Conservation (phyloP, 2,329 filamentous ascomycete genomes). For the Penicillium brasilianum region DNA sequence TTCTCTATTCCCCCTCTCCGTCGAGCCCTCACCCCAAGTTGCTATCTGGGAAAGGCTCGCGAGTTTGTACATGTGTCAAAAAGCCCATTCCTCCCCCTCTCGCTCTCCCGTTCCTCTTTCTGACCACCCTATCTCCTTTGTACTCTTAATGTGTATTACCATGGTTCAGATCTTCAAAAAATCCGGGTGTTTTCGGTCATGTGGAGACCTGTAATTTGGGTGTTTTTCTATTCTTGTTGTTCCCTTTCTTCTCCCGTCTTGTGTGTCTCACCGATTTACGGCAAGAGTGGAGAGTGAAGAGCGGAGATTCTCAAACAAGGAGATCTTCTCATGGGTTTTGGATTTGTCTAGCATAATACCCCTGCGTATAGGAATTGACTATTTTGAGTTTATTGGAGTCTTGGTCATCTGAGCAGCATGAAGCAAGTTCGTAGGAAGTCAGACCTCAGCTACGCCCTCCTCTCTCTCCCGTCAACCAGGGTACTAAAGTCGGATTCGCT, state of each 20-base stretch:
- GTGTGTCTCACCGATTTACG: conserved; percentile 4
- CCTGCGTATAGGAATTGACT: conserved; percentile 10
- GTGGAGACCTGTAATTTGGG: conserved; percentile 7
- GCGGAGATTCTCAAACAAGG: not conserved
- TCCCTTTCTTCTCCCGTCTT: not conserved
- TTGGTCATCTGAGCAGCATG: not conserved
- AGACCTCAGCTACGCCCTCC: not conserved
- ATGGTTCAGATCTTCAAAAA: conserved; percentile 28
- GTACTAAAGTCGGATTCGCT: not conserved
- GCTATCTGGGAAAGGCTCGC: conserved; percentile 9
- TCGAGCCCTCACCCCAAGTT: not conserved
- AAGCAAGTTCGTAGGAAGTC: not conserved
- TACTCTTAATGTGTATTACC: conserved; percentile 36
- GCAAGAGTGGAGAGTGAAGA: not conserved
- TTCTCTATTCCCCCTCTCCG: conserved; percentile 24
- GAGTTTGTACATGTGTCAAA: conserved; percentile 31
- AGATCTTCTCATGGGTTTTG: conserved; percentile 8
- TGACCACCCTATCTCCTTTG: conserved; percentile 23
- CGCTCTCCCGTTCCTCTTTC: conserved; percentile 4
- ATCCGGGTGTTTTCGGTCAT: conserved; percentile 16
- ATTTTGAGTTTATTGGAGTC: not conserved
- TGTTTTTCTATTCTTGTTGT: not conserved
- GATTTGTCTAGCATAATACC: conserved; percentile 24
- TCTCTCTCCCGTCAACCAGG: not conserved
- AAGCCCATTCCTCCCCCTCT: conserved; percentile 8